phyloP scores from a whole-genome alignment of 1,284 basidiomycete species.

The Ganoderma sinense region DNA sequence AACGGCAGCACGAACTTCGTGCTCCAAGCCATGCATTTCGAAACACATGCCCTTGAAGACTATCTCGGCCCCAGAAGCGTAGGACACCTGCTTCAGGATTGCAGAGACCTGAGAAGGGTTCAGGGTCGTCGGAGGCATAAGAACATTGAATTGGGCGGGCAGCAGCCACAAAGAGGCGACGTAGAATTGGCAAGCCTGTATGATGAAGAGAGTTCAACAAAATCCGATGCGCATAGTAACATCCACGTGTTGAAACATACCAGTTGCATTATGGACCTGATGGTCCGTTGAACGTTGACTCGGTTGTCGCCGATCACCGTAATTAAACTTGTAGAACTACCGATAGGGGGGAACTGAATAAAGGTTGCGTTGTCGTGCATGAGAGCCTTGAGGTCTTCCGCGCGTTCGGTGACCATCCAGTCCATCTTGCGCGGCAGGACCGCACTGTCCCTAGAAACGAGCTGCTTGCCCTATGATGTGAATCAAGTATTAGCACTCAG shows the following conservation, averaged over 20 bases:
- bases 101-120: slow-evolving; percentile 88
- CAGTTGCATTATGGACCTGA: slow-evolving; percentile 94
- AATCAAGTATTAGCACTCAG: slow-evolving; percentile 2
- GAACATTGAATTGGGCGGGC: slow-evolving; percentile 92
- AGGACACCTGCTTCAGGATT: slow-evolving; percentile 88
- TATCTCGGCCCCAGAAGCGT: slow-evolving; percentile 90
- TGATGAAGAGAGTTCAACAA: slow-evolving; percentile 21
- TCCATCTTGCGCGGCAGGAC: slow-evolving; percentile 97
- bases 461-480: slow-evolving; percentile 78
- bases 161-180: slow-evolving; percentile 96
- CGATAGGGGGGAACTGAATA: slow-evolving; percentile 92
- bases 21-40: slow-evolving; percentile 96
- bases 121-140: slow-evolving; percentile 83
- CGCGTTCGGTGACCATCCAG: slow-evolving; percentile 95
- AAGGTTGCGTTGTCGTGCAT: slow-evolving; percentile 98
- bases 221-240: slow-evolving; percentile 1
- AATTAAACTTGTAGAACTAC: slow-evolving; percentile 90
- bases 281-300: slow-evolving; percentile 95
- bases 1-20: slow-evolving; percentile 89
- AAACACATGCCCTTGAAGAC: slow-evolving; percentile 99
- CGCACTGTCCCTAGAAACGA: slow-evolving; percentile 93
- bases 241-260: slow-evolving; percentile 54
- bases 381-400: slow-evolving; percentile 89
- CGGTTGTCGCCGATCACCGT: slow-evolving; percentile 95
- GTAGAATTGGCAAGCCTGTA: slow-evolving; percentile 93